These are phyloP conservation scores for Chlorencoelia australis DNA, from an alignment of 2,329 filamentous ascomycete genomes.

Conservation along the genomic window DNA sequence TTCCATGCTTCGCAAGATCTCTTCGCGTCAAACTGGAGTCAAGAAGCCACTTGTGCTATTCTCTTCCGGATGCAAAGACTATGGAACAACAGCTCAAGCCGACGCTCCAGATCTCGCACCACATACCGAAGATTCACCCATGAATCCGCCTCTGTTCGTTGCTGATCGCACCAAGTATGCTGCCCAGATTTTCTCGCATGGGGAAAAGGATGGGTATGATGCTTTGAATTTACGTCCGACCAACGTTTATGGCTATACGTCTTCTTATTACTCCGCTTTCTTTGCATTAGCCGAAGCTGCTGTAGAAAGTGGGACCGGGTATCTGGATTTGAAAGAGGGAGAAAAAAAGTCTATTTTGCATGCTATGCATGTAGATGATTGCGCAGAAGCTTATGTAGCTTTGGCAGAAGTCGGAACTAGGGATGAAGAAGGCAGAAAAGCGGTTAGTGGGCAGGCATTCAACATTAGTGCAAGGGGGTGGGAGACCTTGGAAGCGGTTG, in stretches of 20 bases:
- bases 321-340: slow-evolving; percentile 28
- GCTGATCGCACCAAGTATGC: slow-evolving; percentile 27
- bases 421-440: slow-evolving; percentile 16
- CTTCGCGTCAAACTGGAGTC: slow-evolving; percentile 27
- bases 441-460: slow-evolving; percentile 32
- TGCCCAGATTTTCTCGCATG: slow-evolving; percentile 30
- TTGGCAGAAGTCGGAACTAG: no score
- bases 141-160: slow-evolving; percentile 26
- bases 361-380: slow-evolving; percentile 40
- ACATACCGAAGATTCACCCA: slow-evolving; percentile 34
- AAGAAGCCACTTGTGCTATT: slow-evolving; percentile 35
- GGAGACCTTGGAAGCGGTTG: slow-evolving; percentile 34
- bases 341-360: slow-evolving; percentile 34
- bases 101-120: slow-evolving; percentile 29
- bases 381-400: slow-evolving; percentile 37
- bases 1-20: slow-evolving; percentile 27
- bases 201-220: slow-evolving; percentile 32
- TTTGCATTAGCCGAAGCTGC: slow-evolving; percentile 26
- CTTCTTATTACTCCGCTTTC: slow-evolving; percentile 27
- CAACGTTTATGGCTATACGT: slow-evolving; percentile 35
- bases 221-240: slow-evolving; percentile 36
- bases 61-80: slow-evolving; percentile 41
- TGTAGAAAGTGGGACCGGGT: slow-evolving; percentile 4
- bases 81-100: slow-evolving; percentile 30
- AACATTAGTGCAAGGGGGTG: slow-evolving; percentile 37